Percentiles rank a stretch among this genome's conserved stretches.
Conservation (phyloP, 148 eudicot species). For the Rhododendron griersonianum region DNA sequence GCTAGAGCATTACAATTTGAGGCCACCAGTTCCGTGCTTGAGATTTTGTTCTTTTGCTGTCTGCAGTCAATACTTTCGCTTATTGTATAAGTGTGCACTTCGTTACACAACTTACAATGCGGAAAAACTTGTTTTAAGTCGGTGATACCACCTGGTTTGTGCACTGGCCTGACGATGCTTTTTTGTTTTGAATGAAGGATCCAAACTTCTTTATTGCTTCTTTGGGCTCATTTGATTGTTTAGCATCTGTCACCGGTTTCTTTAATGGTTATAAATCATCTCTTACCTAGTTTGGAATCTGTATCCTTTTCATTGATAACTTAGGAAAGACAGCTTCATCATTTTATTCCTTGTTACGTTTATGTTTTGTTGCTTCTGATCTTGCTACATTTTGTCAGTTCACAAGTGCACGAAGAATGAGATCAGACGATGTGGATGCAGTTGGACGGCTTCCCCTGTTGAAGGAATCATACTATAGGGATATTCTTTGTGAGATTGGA, state of each 20-base stretch:
- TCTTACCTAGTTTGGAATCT: background rate
- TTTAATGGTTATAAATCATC: background rate
- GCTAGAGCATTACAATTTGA: background rate
- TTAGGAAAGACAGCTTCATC: background rate
- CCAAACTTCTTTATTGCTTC: background rate
- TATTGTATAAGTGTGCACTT: background rate
- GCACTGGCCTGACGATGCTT: background rate
- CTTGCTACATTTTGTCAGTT: conserved; percentile 43
- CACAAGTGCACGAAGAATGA: conserved; percentile 58
- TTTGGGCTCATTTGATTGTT: background rate
- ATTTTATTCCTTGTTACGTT: background rate
- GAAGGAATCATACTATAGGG: conserved; percentile 41
- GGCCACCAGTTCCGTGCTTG: background rate
- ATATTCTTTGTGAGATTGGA: conserved; percentile 14
- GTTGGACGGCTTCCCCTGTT: conserved; percentile 76
- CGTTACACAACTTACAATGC: background rate
- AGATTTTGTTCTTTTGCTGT: background rate
- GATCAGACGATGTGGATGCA: conserved; percentile 96
- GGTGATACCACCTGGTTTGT: background rate
- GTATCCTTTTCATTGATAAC: background rate
- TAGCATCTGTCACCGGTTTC: background rate
- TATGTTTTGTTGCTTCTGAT: conserved; percentile 13
- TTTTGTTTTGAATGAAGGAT: too few relatives aligned
- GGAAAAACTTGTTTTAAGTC: background rate
- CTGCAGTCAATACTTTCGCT: background rate